These are phyloP conservation scores for Wickerhamomyces chambardii DNA, from an alignment of 805 yeast genomes.

Conservation along the genomic window DNA sequence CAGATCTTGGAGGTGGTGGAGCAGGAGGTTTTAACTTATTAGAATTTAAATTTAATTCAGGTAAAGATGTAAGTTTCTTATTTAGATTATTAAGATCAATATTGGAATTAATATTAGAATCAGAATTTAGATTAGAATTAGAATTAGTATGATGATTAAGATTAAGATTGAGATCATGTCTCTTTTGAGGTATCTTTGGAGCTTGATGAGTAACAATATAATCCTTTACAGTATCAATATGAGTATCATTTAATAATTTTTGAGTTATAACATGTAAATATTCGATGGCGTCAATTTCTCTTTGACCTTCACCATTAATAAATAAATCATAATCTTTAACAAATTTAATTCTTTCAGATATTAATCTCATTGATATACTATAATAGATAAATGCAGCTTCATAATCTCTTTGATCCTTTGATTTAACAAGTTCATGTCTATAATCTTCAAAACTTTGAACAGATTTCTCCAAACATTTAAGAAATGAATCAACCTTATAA, in stretches of 20 bases:
- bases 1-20: background rate
- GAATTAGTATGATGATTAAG: background rate
- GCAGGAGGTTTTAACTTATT: background rate
- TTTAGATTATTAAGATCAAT: too few species aligned
- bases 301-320: background rate
- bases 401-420: slow-evolving; percentile 2
- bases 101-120: too few species aligned
- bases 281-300: background rate
- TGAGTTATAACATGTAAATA: background rate
- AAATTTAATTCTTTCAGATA: slow-evolving; percentile 3
- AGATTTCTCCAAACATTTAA: slow-evolving; percentile 3
- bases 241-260: background rate
- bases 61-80: too few species aligned
- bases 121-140: too few species aligned
- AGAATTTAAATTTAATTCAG: too few species aligned
- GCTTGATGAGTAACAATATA: background rate
- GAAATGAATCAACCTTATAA: slow-evolving; percentile 1
- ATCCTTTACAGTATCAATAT: slow-evolving; percentile 2
- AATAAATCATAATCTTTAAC: slow-evolving; percentile 1
- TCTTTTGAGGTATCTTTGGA: background rate
- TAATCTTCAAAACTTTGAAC: slow-evolving; percentile 8
- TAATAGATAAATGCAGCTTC: slow-evolving; percentile 10
- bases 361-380: slow-evolving; percentile 1
- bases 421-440: background rate
- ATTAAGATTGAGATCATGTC: background rate